Conservation (phyloP, 805 yeast species). For the Ogataea glucozyma region DNA sequence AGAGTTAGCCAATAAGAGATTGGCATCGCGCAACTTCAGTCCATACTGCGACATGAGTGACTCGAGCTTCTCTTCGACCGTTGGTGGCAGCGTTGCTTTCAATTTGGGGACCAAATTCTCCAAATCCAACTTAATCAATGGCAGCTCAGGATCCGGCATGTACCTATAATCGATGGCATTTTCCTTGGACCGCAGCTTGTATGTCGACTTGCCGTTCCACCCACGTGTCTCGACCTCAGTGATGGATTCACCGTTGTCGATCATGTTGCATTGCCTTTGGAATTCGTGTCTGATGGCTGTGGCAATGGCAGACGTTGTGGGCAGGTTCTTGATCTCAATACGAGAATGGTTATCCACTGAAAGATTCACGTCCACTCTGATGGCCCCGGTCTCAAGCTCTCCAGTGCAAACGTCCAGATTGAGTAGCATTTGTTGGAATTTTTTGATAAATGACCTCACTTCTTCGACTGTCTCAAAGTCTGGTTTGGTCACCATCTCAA, state of each 20-base stretch:
- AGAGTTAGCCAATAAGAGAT: slow-evolving; percentile 56
- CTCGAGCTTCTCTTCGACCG: slow-evolving; percentile 61
- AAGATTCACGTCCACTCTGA: slow-evolving; percentile 93
- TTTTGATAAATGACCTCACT: slow-evolving; percentile 76
- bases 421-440: slow-evolving; percentile 71
- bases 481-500: slow-evolving; percentile 90
- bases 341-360: slow-evolving; percentile 71
- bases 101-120: slow-evolving; percentile 44
- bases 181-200: slow-evolving; percentile 73
- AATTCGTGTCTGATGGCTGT: slow-evolving; percentile 77
- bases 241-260: slow-evolving; percentile 37
- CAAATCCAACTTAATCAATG: slow-evolving; percentile 50
- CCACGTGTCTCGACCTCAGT: slow-evolving; percentile 71
- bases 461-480: slow-evolving; percentile 69
- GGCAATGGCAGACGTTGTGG: slow-evolving; percentile 77
- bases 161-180: slow-evolving; percentile 84
- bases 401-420: slow-evolving; percentile 79
- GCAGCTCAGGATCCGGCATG: slow-evolving; percentile 92
- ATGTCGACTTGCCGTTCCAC: slow-evolving; percentile 81
- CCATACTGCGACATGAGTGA: slow-evolving; percentile 53
- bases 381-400: slow-evolving; percentile 91
- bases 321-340: slow-evolving; percentile 87
- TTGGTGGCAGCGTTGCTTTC: slow-evolving; percentile 45
- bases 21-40: slow-evolving; percentile 73
- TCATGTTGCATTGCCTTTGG: slow-evolving; percentile 58